These are phyloP conservation scores for Lentinula novae-zelandiae DNA, from an alignment of 1,284 basidiomycete species.

Conservation along the genomic window DNA sequence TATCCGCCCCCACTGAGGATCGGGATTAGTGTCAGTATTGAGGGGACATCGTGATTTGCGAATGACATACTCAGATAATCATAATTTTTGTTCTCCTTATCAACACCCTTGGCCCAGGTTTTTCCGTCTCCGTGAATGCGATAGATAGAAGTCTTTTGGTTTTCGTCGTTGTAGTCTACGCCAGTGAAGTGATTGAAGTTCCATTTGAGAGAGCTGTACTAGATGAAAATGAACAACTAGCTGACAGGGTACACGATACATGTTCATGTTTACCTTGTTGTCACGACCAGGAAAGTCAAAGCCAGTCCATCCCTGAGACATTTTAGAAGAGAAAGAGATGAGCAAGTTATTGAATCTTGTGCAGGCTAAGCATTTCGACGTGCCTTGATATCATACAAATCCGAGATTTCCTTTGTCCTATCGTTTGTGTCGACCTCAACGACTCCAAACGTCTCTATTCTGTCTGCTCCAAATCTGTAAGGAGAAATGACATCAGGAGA, in stretches of 20 bases:
- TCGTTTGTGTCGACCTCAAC: conserved; percentile 43
- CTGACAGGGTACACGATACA: too few relatives aligned
- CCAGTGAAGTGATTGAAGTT: conserved; percentile 46
- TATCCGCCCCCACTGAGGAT: conserved; percentile 27
- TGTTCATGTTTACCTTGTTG: conserved; percentile 22
- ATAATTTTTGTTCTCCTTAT: conserved; percentile 40
- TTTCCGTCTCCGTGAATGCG: conserved; percentile 51
- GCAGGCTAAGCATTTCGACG: not conserved
- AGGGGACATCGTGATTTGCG: not conserved
- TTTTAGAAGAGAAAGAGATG: not conserved
- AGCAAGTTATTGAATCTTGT: too few relatives aligned
- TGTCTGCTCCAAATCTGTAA: conserved; percentile 42
- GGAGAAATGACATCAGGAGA: too few relatives aligned
- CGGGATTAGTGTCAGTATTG: too few relatives aligned
- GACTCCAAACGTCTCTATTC: conserved; percentile 43
- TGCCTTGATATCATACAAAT: conserved; percentile 16
- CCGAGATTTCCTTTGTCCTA: conserved; percentile 22
- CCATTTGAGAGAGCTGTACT: conserved; percentile 46
- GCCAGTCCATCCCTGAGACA: conserved; percentile 27
- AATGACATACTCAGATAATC: conserved; percentile 29
- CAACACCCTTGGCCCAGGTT: conserved; percentile 37
- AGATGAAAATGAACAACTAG: not conserved
- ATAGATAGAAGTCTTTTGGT: conserved; percentile 41
- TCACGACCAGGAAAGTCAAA: conserved; percentile 51
- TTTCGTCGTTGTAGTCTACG: conserved; percentile 40